Evolutionary conservation across 345 rosid genomes (phyloP).

Genomic region (Hibiscus trionum): DNA sequence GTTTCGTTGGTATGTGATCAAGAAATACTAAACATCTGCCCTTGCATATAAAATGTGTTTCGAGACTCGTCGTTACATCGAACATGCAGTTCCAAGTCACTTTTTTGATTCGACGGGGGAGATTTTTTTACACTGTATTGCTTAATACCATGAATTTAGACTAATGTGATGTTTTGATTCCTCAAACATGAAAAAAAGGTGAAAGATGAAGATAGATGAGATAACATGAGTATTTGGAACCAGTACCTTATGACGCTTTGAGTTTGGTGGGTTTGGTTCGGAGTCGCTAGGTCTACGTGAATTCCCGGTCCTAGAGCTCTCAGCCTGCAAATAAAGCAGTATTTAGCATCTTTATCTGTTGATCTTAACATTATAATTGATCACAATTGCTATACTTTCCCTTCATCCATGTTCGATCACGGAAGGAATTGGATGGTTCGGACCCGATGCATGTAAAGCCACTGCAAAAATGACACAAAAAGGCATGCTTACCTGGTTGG

Average conservation of each 20-base stretch:
- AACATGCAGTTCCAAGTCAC: not conserved
- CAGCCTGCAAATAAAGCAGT: slow-evolving; percentile 30
- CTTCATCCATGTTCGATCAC: not conserved
- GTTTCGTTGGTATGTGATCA: not conserved
- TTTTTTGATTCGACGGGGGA: too few species aligned
- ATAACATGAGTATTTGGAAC: not conserved
- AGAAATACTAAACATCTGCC: not conserved
- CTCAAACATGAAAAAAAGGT: not conserved
- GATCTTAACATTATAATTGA: not conserved
- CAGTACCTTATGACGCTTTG: slow-evolving; percentile 59
- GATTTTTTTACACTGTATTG: not conserved
- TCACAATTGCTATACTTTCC: not conserved
- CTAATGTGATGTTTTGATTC: not conserved
- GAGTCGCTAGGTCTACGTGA: slow-evolving; percentile 19
- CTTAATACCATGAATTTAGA: not conserved
- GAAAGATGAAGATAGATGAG: not conserved
- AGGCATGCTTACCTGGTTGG: slow-evolving; percentile 22
- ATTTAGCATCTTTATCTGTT: not conserved
- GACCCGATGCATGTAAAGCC: not conserved
- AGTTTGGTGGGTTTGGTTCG: slow-evolving; percentile 28
- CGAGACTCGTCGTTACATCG: not conserved
- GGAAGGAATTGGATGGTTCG: not conserved
- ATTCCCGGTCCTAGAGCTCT: slow-evolving; percentile 27
- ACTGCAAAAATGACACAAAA: not conserved
- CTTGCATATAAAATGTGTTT: not conserved